phyloP scores from a whole-genome alignment of 495 filamentous ascomycete genomes.

The Astrothelium subdiscretum region DNA sequence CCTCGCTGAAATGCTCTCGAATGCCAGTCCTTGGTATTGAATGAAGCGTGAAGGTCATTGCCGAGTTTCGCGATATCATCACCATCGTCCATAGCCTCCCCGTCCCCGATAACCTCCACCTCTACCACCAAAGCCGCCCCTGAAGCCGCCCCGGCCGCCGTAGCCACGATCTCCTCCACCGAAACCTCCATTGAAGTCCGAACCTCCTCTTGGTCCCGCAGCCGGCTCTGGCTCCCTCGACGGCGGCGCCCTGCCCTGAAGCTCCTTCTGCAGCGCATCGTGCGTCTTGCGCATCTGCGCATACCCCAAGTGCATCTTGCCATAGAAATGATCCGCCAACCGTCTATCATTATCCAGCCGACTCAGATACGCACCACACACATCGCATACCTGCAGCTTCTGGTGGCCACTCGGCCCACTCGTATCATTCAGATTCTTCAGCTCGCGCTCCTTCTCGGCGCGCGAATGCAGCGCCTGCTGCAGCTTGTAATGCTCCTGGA shows the following conservation, averaged over 20 bases:
- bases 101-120: conserved; percentile 19
- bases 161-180: conserved; percentile 13
- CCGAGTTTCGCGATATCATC: neutral
- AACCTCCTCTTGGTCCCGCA: conserved; percentile 10
- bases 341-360: conserved; percentile 88
- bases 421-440: conserved; percentile 86
- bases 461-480: conserved; percentile 69
- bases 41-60: neutral
- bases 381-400: conserved; percentile 96
- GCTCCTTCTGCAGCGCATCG: conserved; percentile 75
- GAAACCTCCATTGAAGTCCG: conserved; percentile 14
- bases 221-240: conserved; percentile 37
- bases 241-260: conserved; percentile 58
- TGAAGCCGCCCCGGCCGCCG: conserved; percentile 17
- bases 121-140: conserved; percentile 17
- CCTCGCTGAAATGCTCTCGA: neutral
- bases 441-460: conserved; percentile 72
- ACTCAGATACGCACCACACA: conserved; percentile 86
- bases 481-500: conserved; percentile 78
- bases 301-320: conserved; percentile 98
- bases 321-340: conserved; percentile 94
- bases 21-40: neutral
- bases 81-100: conserved; percentile 15
- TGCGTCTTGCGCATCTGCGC: conserved; percentile 92
- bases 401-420: conserved; percentile 88